phyloP scores from a whole-genome alignment of 1,284 basidiomycete genomes.

The Malassezia sp. region DNA sequence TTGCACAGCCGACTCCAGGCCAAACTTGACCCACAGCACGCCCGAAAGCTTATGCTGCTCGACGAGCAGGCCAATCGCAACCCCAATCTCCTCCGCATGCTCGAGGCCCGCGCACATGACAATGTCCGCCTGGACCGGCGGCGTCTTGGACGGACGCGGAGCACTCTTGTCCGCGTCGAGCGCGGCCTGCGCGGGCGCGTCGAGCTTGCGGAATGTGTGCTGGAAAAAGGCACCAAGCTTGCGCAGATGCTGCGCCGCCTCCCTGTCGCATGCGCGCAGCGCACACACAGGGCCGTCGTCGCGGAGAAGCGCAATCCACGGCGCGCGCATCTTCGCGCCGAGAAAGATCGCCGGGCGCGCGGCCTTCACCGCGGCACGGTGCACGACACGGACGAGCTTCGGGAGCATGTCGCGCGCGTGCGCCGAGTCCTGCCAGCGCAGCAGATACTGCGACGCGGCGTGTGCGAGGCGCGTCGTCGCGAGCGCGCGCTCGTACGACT shows the following conservation, averaged over 20 bases:
- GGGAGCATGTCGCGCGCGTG: constrained; percentile 28
- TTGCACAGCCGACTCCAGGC: constrained; percentile 22
- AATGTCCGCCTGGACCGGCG: constrained; percentile 30
- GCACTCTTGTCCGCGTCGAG: constrained; percentile 28
- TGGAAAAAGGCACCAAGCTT: constrained; percentile 33
- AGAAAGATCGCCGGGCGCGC: constrained; percentile 31
- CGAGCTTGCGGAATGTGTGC: constrained; percentile 35
- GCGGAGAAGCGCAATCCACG: constrained; percentile 22
- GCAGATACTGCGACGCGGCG: constrained; percentile 33
- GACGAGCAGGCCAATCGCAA: constrained; percentile 37
- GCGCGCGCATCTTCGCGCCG: constrained; percentile 18
- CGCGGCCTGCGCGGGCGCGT: constrained; percentile 26
- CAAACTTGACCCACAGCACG: constrained; percentile 42
- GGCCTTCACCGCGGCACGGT: constrained; percentile 38
- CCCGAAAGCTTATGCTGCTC: constrained; percentile 34
- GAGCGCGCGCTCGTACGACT: constrained; percentile 36
- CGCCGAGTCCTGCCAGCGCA: constrained; percentile 32
- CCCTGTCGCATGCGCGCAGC: constrained; percentile 17
- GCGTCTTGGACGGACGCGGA: constrained; percentile 22
- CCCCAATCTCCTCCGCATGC: constrained; percentile 32
- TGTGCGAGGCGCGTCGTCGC: constrained; percentile 31
- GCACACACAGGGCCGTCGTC: constrained; percentile 18
- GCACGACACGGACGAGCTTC: constrained; percentile 34
- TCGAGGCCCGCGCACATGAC: constrained; percentile 25
- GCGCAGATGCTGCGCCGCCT: constrained; percentile 22